A percentile compares a stretch with the other conserved stretches of the same genome.
Conservation (phyloP, 805 yeast species). For the Yamadazyma scolyti region DNA sequence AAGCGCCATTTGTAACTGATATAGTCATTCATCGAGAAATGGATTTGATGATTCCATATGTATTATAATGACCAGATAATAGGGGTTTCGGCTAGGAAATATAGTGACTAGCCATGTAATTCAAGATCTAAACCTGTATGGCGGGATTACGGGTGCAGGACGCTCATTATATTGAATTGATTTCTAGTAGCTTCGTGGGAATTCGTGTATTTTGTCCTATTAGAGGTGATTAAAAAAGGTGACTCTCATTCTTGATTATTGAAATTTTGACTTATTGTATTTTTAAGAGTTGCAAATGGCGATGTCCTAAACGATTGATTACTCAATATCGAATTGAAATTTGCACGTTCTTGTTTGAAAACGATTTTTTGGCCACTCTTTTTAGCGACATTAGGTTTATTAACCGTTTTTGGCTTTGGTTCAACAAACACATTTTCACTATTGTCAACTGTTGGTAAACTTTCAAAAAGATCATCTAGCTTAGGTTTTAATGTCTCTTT, state of each 20-base stretch:
- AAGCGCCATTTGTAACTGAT: no score
- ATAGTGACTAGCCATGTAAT: no score
- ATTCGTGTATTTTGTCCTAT: no score
- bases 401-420: slow-evolving; percentile 22
- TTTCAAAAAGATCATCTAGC: slow-evolving; percentile 58
- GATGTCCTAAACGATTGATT: slow-evolving; percentile 52
- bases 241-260: slow-evolving; percentile 1
- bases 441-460: slow-evolving; percentile 36
- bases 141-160: no score
- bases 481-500: slow-evolving; percentile 65
- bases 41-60: no score
- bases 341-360: slow-evolving; percentile 52
- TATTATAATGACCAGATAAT: no score
- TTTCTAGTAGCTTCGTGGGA: no score
- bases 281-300: slow-evolving; percentile 64
- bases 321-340: slow-evolving; percentile 56
- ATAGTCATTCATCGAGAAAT: no score
- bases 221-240: no score
- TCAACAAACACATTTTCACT: slow-evolving; percentile 15
- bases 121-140: no score
- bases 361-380: slow-evolving; percentile 41
- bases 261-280: slow-evolving; percentile 33
- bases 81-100: no score
- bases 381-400: slow-evolving; percentile 51
- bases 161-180: no score